Base-by-base conservation (phyloP, 116 monocot species). In the Zostera marina region DNA sequence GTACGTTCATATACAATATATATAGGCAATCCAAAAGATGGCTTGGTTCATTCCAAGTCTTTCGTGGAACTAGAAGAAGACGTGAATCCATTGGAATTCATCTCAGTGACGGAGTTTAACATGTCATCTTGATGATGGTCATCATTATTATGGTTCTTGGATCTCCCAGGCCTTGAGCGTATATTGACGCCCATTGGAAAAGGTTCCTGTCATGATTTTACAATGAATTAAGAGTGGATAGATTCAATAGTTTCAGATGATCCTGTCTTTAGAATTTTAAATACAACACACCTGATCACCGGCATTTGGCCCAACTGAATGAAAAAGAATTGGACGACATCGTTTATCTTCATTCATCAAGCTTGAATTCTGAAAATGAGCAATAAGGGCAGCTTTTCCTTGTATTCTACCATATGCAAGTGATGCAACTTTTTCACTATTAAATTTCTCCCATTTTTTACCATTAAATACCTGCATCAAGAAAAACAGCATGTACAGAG, bases 371-470 rank as follows among this genome's bases (percentile, higher is more conserved):
- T 93, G 87, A 68, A 93, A 93, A 79, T 93, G 93, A 45, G 81
- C 72, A 62, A 93, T 67, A 25, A 87, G 80, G 59, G 93, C 87
- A 22, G 71, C 7, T 71, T 79, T 93, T 3, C 93, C 87, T 66
- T 93, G 93, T 54, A 93, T 93, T 64, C 87, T 67, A 42, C 88
- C 93, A 67, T 93, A 93, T 60, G 88, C 83, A 44, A 94, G 81
- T n/a, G 84, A 88, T 44, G 88, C 88, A 59, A 94, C 88, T 57
- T 94, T 94, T 75, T 94, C 88, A 61, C 93, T 94, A 63, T 88
- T 94, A 64, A 94, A 94, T 65, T 84, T 94, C 69, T 84, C 93
- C 93, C 93, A 94, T 69, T 84, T 94, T 58, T 94, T 94, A 24
- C 82, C 93, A 71, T 88, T 87, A 59, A 94, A 88, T 44, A 79